Evolutionary conservation across 805 yeast species (phyloP).

Genomic region (Candida succiphila): DNA sequence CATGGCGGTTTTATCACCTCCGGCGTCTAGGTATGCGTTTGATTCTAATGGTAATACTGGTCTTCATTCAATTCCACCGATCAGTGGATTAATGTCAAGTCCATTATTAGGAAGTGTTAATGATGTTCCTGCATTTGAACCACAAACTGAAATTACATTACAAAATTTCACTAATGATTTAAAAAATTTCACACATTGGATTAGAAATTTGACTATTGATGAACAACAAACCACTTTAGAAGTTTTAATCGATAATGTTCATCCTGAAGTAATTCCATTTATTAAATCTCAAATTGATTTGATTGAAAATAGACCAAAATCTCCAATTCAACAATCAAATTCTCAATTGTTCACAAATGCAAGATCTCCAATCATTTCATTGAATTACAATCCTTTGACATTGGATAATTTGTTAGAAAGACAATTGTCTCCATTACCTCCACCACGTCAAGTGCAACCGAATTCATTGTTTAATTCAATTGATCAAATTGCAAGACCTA

Average conservation of each 20-base stretch:
- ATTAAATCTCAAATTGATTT: slow-evolving; percentile 32
- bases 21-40: slow-evolving; percentile 27
- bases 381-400: slow-evolving; percentile 25
- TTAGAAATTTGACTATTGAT: slow-evolving; percentile 33
- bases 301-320: slow-evolving; percentile 2
- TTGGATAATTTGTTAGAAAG: slow-evolving; percentile 21
- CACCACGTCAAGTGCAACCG: no score
- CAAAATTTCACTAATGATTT: slow-evolving; percentile 33
- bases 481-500: slow-evolving; percentile 27
- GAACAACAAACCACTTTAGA: slow-evolving; percentile 39
- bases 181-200: slow-evolving; percentile 35
- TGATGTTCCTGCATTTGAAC: slow-evolving; percentile 24
- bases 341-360: slow-evolving; percentile 12
- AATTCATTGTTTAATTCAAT: background rate
- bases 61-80: slow-evolving; percentile 16
- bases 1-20: slow-evolving; percentile 31
- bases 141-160: slow-evolving; percentile 17
- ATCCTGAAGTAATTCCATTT: slow-evolving; percentile 33
- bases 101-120: slow-evolving; percentile 3
- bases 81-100: slow-evolving; percentile 10
- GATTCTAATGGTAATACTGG: slow-evolving; percentile 2
- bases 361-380: slow-evolving; percentile 20
- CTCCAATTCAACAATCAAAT: slow-evolving; percentile 15
- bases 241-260: slow-evolving; percentile 33
- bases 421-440: background rate